These are phyloP conservation scores for Colletotrichum viniferum DNA, from an alignment of 2,329 filamentous ascomycete species.

Conservation along the genomic window DNA sequence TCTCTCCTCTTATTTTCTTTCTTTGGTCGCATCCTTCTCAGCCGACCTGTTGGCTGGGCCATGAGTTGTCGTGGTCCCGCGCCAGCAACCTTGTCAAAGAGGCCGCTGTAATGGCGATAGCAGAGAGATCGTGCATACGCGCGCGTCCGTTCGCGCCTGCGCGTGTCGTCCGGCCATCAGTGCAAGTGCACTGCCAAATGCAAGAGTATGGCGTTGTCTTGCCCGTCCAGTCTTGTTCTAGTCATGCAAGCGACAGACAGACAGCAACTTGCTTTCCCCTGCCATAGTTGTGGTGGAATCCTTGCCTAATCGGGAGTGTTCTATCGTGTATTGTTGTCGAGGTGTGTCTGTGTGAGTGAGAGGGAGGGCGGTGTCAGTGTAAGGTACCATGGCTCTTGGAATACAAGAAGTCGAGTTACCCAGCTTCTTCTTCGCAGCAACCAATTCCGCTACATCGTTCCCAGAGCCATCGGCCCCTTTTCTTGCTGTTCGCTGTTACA, in stretches of 20 bases:
- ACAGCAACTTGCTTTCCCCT: not conserved
- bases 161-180: not conserved
- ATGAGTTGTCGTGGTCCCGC: not conserved
- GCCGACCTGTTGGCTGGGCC: conserved; percentile 13
- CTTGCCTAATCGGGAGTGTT: not conserved
- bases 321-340: not conserved
- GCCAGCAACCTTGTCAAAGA: not conserved
- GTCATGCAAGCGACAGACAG: not conserved
- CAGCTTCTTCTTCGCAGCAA: not conserved
- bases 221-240: not conserved
- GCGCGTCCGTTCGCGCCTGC: not conserved
- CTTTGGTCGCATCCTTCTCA: not conserved
- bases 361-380: conserved; percentile 4
- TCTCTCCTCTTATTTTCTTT: not conserved
- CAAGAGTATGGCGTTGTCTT: not conserved
- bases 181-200: not conserved
- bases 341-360: not conserved
- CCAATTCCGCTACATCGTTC: not conserved
- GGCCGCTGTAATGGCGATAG: not conserved
- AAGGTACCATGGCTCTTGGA: not conserved
- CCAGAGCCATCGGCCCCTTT: conserved; percentile 1
- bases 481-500: not conserved
- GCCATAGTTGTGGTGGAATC: not conserved
- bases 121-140: not conserved
- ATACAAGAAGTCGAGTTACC: conserved; percentile 15